Percentiles rank a stretch among this genome's conserved stretches.
Conservation (phyloP, 2,329 filamentous ascomycete species). For the Alternaria viburni region DNA sequence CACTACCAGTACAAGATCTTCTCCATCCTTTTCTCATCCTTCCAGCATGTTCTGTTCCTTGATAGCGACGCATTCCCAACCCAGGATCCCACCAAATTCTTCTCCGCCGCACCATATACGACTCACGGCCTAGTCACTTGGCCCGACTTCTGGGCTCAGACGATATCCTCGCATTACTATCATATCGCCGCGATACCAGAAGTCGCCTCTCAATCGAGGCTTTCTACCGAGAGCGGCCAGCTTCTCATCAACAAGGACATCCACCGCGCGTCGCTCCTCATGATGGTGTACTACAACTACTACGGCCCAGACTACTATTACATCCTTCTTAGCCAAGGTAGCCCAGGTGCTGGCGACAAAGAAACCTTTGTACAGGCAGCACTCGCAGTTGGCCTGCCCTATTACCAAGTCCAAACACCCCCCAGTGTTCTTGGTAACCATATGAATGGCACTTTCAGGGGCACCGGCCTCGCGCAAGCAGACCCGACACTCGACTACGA, state of each 20-base stretch:
- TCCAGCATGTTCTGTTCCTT: conserved; percentile 65
- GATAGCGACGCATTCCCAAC: conserved; percentile 64
- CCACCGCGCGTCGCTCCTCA: conserved; percentile 56
- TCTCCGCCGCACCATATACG: conserved; percentile 59
- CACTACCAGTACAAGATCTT: conserved; percentile 64
- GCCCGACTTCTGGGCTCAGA: conserved; percentile 62
- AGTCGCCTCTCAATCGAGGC: conserved; percentile 34
- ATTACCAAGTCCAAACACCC: conserved; percentile 49
- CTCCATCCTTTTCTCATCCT: conserved; percentile 64
- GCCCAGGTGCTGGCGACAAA: conserved; percentile 56
- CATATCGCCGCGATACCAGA: conserved; percentile 50
- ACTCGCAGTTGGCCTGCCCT: conserved; percentile 49
- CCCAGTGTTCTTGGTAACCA: conserved; percentile 41
- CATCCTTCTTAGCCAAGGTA: conserved; percentile 54
- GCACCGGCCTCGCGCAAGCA: conserved; percentile 25
- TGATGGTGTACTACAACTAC: conserved; percentile 63
- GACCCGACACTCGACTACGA: conserved; percentile 28
- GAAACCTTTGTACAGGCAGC: conserved; percentile 58
- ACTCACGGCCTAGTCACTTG: conserved; percentile 62
- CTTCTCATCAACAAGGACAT: conserved; percentile 57
- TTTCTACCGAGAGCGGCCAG: conserved; percentile 58
- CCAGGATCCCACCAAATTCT: conserved; percentile 54
- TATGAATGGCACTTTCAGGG: conserved; percentile 15
- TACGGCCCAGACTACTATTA: conserved; percentile 61
- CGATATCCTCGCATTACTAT: conserved; percentile 54